Base-by-base conservation (phyloP, 345 rosid genomes). In the Rhizophora mangle region DNA sequence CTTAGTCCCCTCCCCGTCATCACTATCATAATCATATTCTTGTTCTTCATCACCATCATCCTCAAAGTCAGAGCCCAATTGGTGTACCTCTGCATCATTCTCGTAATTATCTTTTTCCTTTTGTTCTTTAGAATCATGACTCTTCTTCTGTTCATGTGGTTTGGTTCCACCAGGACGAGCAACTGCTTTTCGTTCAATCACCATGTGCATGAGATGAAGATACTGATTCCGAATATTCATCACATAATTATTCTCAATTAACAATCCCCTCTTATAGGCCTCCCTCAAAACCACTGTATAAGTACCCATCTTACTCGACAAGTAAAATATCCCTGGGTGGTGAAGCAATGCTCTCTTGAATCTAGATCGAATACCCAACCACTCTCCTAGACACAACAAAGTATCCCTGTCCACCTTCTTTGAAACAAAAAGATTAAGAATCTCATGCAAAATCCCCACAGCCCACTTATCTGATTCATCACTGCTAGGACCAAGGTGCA, bases 391-490 rank as follows among this genome's bases (percentile, higher is more conserved):
- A 69, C 54, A 71, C 76, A 95, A 74, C 75, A 92, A 55, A 20
- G 58, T 74, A 47, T 88, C 92, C 81, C 72, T 89, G 75, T 84
- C 96, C 5, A 60, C 86, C 70, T 89, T 95, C 88, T 85, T 89
- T 6, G 90, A 76, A 64, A 89, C 88, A 66, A 86, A 91, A 29
- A 89, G 96, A 74, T 82, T 79, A 73, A 95, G 73, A n/a, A 92
- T 49, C 73, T 95, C 97, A 27, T 92, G 97, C 79, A 92, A 78
- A 37, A 95, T 80, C 3, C 87, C 85, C 55, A 77, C 89, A 0
- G 79, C 82, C 96, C 96, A 95, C 77, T 86, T 88, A 56, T 92
- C 99, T 6, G 92, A 87, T 78, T 92, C 96, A 57, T 89, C 88
- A 9, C 85, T 85, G 0, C 74, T 82, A 1, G 88, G 83, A 6